phyloP scores from a whole-genome alignment of 1,284 basidiomycete species.

The Afroboletus lepidellus region DNA sequence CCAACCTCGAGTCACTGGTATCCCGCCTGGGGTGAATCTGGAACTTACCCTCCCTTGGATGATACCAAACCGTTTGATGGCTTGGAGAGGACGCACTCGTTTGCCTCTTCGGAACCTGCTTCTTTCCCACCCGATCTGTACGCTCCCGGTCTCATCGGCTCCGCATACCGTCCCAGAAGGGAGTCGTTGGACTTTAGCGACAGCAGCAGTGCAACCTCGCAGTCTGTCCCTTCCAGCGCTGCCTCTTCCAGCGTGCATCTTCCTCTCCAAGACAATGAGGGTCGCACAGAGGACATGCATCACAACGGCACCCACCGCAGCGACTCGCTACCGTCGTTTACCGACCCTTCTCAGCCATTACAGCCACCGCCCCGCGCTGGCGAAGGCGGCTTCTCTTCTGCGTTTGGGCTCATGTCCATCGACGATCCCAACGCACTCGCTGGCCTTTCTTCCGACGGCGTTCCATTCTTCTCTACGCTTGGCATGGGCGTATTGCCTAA shows the following conservation, averaged over 20 bases:
- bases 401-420: slow-evolving; percentile 69
- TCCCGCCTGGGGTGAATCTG: slow-evolving; percentile 22
- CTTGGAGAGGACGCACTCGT: slow-evolving; percentile 16
- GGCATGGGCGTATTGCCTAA: slow-evolving; percentile 28
- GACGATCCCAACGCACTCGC: slow-evolving; percentile 67
- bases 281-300: slow-evolving; percentile 23
- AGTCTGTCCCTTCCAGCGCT: slow-evolving; percentile 35
- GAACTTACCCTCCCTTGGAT: slow-evolving; percentile 22
- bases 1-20: slow-evolving; percentile 20
- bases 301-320: slow-evolving; percentile 19
- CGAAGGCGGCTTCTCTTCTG: slow-evolving; percentile 57
- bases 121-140: slow-evolving; percentile 29
- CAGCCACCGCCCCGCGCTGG: slow-evolving; percentile 18
- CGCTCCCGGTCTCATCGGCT: slow-evolving; percentile 19
- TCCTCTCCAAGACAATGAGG: slow-evolving; percentile 32
- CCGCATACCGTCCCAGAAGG: slow-evolving; percentile 29
- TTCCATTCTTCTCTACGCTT: slow-evolving; percentile 57
- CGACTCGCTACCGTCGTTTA: slow-evolving; percentile 17
- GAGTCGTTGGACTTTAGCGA: slow-evolving; percentile 34
- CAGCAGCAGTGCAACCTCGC: slow-evolving; percentile 34
- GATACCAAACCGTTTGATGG: slow-evolving; percentile 28
- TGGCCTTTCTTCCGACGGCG: slow-evolving; percentile 52
- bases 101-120: slow-evolving; percentile 19
- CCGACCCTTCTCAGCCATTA: slow-evolving; percentile 5
- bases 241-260: slow-evolving; percentile 44